Conservation (phyloP, 2,329 filamentous ascomycete species). For the Endoconidiophora laricicola region DNA sequence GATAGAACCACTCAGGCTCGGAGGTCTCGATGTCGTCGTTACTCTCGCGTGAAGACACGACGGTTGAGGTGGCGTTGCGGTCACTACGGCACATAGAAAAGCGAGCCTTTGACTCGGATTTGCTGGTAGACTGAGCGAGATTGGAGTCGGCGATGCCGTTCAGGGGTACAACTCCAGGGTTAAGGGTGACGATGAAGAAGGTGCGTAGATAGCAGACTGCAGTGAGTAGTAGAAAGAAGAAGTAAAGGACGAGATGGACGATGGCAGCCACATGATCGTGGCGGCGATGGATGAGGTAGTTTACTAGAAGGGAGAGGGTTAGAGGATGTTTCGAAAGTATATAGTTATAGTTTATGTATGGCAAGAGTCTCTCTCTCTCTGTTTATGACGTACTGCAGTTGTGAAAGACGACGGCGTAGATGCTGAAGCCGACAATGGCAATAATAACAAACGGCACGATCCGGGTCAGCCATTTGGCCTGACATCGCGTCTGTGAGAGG, state of each 20-base stretch:
- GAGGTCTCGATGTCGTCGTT: slow-evolving; percentile 38
- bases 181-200: slow-evolving; percentile 45
- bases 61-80: background rate
- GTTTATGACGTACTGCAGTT: slow-evolving; percentile 5
- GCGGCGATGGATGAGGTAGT: slow-evolving; percentile 45
- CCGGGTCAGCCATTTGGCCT: slow-evolving; percentile 36
- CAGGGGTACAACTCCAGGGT: slow-evolving; percentile 60
- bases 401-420: slow-evolving; percentile 31
- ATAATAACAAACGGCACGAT: slow-evolving; percentile 55
- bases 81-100: background rate
- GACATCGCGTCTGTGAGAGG: slow-evolving; percentile 18
- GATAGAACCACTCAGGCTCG: slow-evolving; percentile 62
- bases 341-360: background rate
- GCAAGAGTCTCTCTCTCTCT: no score
- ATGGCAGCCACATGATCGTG: slow-evolving; percentile 41
- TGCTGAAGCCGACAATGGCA: slow-evolving; percentile 49
- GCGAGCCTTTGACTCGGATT: background rate
- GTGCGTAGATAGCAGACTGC: slow-evolving; percentile 54
- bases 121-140: background rate
- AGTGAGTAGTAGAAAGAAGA: slow-evolving; percentile 52
- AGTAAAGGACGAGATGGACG: slow-evolving; percentile 56
- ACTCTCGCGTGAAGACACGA: no score
- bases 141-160: slow-evolving; percentile 20
- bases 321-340: background rate
- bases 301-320: slow-evolving; percentile 31